These are phyloP conservation scores for Sporothrix inflata DNA, from an alignment of 2,329 filamentous ascomycete genomes.

Conservation along the genomic window DNA sequence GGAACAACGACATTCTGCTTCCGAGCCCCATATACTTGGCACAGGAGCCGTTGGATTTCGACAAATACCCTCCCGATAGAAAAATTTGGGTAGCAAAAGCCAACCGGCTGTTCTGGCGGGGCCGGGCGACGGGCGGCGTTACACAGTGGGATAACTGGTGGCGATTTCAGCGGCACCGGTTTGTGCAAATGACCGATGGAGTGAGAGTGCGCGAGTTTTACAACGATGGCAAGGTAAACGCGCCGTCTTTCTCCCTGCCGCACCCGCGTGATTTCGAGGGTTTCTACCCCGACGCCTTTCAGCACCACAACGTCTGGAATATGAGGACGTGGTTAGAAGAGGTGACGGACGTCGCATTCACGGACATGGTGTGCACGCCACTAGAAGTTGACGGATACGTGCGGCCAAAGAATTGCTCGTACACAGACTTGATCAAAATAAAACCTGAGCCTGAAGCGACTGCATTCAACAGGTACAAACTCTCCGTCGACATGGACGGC, in stretches of 20 bases:
- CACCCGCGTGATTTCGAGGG: neutral
- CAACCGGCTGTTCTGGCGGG: constrained; percentile 64
- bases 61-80: constrained; percentile 56
- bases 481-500: constrained; percentile 71
- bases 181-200: constrained; percentile 69
- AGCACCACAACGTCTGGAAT: constrained; percentile 39
- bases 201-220: constrained; percentile 58
- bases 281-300: constrained; percentile 47
- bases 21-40: constrained; percentile 65
- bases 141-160: constrained; percentile 61
- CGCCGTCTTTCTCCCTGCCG: constrained; percentile 55
- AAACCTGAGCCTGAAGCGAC: neutral
- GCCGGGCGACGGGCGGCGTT: constrained; percentile 63
- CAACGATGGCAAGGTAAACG: constrained; percentile 40
- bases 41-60: constrained; percentile 43
- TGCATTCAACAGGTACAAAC: constrained; percentile 61
- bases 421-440: neutral
- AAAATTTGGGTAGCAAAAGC: constrained; percentile 59
- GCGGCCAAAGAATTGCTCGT: constrained; percentile 1
- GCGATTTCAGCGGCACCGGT: constrained; percentile 70
- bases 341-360: constrained; percentile 51
- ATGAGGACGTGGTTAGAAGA: constrained; percentile 47
- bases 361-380: constrained; percentile 44
- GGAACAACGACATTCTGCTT: constrained; percentile 65
- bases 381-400: neutral